Evolutionary conservation across 2,329 filamentous ascomycete species (phyloP), one percentile per base, ranked within the genome.

Genomic region (Cadophora malorum): DNA sequence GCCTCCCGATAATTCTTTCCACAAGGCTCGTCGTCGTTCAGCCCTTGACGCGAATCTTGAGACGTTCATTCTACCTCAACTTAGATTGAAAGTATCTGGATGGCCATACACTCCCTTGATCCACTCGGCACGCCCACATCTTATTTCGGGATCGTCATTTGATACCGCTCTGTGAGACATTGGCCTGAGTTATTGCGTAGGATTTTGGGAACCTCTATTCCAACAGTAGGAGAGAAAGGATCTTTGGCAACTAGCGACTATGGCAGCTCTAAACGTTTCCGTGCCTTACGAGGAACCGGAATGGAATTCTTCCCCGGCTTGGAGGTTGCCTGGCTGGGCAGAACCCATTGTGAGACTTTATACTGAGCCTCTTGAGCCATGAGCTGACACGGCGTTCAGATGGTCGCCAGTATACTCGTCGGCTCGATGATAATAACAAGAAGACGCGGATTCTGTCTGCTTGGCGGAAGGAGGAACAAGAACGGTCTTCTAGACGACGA

Each of bases 401-500:
- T 78, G 71, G 76, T 78, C 25, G 75, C 72, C n/a, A 74, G 74
- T 66, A 78, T 78, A 62, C 62, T 78, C 14, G 63, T 78, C 9
- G 73, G 71, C 16, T 73, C 76, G 4, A 78, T 78, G 76, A 61
- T 76, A 25, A 59, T 77, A 10, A 77, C 75, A 9, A 71, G 76
- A 64, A 70, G 75, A 62, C 66, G 69, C 19, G 70, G 70, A 3
- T 78, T 71, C 35, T 67, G 67, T 12, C 69, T 78, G 21, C 74
- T 78, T 38, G 67, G 71, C 10, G 62, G 63, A 33, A 64, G 64
- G 38, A 68, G 52, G 31, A 56, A 41, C 31, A 35, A 69, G 6
- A 65, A 74, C 38, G 69, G 70, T 19, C 49, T 75, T n/a, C 47
- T 77, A 23, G 67, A 74, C 41, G 72, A 72, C 14, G 75, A 76